phyloP scores from a whole-genome alignment of 495 filamentous ascomycete species.

The Thermochaetoides thermophila region DNA sequence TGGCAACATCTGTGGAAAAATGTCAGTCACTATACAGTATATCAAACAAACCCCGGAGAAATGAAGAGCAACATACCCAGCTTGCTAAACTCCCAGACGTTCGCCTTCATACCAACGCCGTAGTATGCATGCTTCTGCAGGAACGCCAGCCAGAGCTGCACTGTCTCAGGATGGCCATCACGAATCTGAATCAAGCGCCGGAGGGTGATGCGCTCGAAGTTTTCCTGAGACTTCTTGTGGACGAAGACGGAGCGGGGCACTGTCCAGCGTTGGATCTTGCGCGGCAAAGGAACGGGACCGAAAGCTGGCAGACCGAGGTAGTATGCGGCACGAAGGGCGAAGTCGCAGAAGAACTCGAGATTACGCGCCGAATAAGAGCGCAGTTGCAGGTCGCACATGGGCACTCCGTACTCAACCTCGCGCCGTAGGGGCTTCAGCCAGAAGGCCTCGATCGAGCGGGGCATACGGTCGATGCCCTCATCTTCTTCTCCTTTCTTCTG shows the following conservation, averaged over 20 bases:
- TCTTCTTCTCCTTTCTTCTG: too few relatives aligned
- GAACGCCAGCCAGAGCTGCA: conserved; percentile 84
- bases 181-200: conserved; percentile 83
- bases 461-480: conserved; percentile 13
- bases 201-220: conserved; percentile 83
- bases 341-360: conserved; percentile 88
- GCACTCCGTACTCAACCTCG: conserved; percentile 54
- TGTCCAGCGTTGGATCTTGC: conserved; percentile 82
- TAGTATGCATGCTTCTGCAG: conserved; percentile 80
- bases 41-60: conserved; percentile 1
- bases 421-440: conserved; percentile 77
- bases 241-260: conserved; percentile 82
- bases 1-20: conserved; percentile 39
- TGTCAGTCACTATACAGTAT: background rate
- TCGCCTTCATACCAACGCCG: conserved; percentile 97
- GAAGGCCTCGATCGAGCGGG: conserved; percentile 45
- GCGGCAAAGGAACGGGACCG: conserved; percentile 79
- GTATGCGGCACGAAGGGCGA: conserved; percentile 87
- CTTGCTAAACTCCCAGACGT: conserved; percentile 75
- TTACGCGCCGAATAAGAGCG: conserved; percentile 85
- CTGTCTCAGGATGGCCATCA: conserved; percentile 77
- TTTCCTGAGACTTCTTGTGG: conserved; percentile 94
- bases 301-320: conserved; percentile 76
- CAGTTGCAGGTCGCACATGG: conserved; percentile 79
- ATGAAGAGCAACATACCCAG: conserved; percentile 34